These are phyloP conservation scores for Claviceps quebecensis DNA, from an alignment of 2,329 filamentous ascomycete genomes.

Conservation along the genomic window DNA sequence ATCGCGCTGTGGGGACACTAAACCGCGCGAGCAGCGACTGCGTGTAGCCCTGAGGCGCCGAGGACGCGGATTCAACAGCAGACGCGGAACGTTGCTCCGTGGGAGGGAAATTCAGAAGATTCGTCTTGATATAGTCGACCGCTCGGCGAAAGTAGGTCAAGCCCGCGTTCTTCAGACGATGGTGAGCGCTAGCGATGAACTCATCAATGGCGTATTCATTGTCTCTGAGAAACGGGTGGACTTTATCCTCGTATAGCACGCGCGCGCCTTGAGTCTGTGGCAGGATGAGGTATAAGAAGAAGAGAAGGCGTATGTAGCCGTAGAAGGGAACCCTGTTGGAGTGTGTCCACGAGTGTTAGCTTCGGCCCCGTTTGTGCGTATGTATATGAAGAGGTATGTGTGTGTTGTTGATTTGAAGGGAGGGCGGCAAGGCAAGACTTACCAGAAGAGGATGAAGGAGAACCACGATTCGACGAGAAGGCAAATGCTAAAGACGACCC, in stretches of 20 bases:
- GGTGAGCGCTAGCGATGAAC: conserved; percentile 71
- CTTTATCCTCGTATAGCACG: conserved; percentile 67
- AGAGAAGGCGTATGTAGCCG: conserved; percentile 72
- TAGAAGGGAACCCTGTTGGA: conserved; percentile 71
- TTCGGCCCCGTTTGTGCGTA: not conserved
- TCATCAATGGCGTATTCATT: conserved; percentile 85
- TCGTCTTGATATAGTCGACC: conserved; percentile 59
- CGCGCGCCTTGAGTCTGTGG: conserved; percentile 92
- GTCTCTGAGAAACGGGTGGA: conserved; percentile 76
- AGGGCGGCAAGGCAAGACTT: not conserved
- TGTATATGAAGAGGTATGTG: not conserved
- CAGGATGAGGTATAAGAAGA: conserved; percentile 90
- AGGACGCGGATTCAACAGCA: conserved; percentile 11
- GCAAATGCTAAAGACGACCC: conserved; percentile 77
- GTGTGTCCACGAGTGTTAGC: not conserved
- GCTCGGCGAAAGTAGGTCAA: conserved; percentile 59
- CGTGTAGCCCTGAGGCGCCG: conserved; percentile 49
- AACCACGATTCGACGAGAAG: conserved; percentile 77
- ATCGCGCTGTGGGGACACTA: conserved; percentile 59
- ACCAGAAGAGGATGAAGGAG: conserved; percentile 75
- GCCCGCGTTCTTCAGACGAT: conserved; percentile 62
- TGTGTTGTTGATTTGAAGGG: not conserved
- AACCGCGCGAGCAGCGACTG: conserved; percentile 76
- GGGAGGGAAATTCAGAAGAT: conserved; percentile 58
- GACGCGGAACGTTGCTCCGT: conserved; percentile 21